phyloP scores from a whole-genome alignment of 2,329 filamentous ascomycete species.

The Biscogniauxia mediterranea region DNA sequence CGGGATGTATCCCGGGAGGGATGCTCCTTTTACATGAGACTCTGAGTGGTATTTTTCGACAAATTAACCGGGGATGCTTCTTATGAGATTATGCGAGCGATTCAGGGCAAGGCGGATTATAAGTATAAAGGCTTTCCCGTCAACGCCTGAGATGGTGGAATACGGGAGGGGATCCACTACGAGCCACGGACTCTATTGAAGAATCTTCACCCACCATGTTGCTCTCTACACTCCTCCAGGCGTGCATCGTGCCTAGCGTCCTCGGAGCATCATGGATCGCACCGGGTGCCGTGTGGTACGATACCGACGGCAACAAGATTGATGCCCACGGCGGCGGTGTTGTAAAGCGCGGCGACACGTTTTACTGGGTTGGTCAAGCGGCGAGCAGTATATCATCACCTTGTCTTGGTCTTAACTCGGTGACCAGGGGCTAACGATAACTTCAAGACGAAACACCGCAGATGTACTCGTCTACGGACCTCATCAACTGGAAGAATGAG shows the following conservation, averaged over 20 bases:
- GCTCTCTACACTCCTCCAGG: constrained; percentile 15
- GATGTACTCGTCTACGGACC: constrained; percentile 40
- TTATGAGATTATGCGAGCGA: background rate
- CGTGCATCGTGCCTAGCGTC: constrained; percentile 13
- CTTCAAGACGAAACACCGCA: constrained; percentile 34
- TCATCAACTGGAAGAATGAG: constrained; percentile 40
- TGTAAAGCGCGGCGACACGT: constrained; percentile 35
- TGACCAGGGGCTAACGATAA: constrained; percentile 10
- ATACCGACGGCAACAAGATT: constrained; percentile 38
- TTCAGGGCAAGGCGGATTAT: background rate
- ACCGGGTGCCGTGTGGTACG: constrained; percentile 38
- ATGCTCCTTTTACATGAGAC: background rate
- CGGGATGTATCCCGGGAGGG: background rate
- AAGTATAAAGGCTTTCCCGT: background rate
- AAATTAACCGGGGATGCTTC: background rate
- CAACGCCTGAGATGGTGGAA: background rate
- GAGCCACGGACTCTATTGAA: background rate
- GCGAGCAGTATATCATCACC: constrained; percentile 30
- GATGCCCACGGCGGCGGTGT: constrained; percentile 41
- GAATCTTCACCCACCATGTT: constrained; percentile 11
- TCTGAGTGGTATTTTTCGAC: background rate
- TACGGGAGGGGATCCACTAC: background rate
- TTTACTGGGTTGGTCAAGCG: constrained; percentile 41
- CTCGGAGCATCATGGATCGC: constrained; percentile 38
- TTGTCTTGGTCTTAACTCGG: background rate